These are phyloP conservation scores for Wickerhamiella occidentalis DNA, from an alignment of 805 yeast genomes.

Conservation along the genomic window DNA sequence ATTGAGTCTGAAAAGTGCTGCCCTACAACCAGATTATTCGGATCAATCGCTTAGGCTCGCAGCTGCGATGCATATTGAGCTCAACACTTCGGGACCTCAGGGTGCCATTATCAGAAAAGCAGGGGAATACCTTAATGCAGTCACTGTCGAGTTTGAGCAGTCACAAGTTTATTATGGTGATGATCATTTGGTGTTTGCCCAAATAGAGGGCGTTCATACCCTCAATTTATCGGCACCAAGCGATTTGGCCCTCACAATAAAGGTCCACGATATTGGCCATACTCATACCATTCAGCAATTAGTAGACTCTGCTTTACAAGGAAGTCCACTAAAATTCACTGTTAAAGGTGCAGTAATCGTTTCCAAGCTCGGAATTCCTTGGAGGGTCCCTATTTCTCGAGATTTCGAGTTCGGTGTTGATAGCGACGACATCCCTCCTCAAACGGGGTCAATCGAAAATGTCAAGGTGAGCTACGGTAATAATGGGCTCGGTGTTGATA, in stretches of 20 bases:
- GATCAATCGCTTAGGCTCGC: not conserved
- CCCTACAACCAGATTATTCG: not conserved
- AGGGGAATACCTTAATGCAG: not conserved
- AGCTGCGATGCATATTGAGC: not conserved
- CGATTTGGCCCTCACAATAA: not conserved
- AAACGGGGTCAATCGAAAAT: not conserved
- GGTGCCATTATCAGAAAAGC: not conserved
- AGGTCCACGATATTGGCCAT: slow-evolving; percentile 17
- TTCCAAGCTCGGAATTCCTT: slow-evolving; percentile 16
- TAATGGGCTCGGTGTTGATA: not conserved
- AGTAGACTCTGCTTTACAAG: not conserved
- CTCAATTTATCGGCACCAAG: not conserved
- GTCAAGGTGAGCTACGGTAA: not conserved
- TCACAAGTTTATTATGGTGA: not conserved
- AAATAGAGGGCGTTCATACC: not conserved
- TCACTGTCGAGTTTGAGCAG: slow-evolving; percentile 1
- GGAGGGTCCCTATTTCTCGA: slow-evolving; percentile 11
- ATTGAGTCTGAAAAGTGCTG: not conserved
- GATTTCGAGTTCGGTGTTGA: not conserved
- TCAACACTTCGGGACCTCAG: not conserved
- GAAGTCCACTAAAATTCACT: slow-evolving; percentile 6
- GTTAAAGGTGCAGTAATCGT: slow-evolving; percentile 13
- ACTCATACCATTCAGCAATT: slow-evolving; percentile 13
- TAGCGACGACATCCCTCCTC: not conserved
- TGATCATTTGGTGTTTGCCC: not conserved